Evolutionary conservation across 495 filamentous ascomycete species (phyloP), one percentile per base, ranked within the genome.

Genomic region (Tuber brumale): DNA sequence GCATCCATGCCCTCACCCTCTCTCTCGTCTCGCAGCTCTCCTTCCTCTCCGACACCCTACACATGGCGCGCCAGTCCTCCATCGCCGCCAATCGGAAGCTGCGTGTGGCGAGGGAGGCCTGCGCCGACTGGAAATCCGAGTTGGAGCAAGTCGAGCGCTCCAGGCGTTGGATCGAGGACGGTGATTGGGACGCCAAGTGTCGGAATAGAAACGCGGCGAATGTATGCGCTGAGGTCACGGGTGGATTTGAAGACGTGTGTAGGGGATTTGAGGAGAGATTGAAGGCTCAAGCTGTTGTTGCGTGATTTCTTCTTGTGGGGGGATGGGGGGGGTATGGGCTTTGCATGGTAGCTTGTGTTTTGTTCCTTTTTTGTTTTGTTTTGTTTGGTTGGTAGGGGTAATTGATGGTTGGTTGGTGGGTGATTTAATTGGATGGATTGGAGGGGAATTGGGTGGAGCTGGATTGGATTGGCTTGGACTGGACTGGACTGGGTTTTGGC

Each of bases 11-110:
- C n/a, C 85, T 90, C 43, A 97, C 94, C 0, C 84, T 90, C 39
- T 93, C 95, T 66, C 88, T 97, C 23, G 89, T 93, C 44, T 87
- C 90, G 73, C 91, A 93, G 3, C 90, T 99, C 69, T 92, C 92
- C 76, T 89, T 92, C 79, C 87, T 99, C 10, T 91, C 92, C n/a
- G 95, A 99, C 83, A 94, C 92, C 0, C 87, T 98, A 35, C 94
- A 98, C 84, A 97, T 97, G 90, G 91, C 90, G n/a, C 89, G 93
- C 5, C 95, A 99, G 82, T 90, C 92, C 0, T 94, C 92, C 1
- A 90, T 90, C 1, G 90, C 90, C 0, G 95, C 95, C 18, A 90
- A 91, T 6, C 87, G 95, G 44, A 86, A 92, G 44, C 85, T 98
- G 44, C 88, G 91, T 72, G 90, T 88, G 45, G 93, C 92, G 1